Evolutionary conservation across 768 basidiomycete genomes (phyloP).

Genomic region (Mycena venus): DNA sequence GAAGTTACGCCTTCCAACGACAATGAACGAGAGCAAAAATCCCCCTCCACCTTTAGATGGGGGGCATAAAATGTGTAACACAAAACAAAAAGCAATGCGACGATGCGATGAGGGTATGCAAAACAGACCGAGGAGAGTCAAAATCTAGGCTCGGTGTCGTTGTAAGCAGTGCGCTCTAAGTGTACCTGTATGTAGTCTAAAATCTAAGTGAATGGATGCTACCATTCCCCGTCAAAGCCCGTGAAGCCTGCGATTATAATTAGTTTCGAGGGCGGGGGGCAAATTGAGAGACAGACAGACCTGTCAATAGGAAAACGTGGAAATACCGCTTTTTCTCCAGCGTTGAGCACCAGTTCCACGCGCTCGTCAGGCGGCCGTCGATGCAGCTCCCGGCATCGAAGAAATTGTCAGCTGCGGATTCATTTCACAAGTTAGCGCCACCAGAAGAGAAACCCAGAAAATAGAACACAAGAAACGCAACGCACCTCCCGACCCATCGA

Average conservation of each 20-base stretch:
- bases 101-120: background rate
- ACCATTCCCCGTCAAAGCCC: constrained; percentile 92
- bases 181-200: constrained; percentile 1
- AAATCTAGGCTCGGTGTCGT: constrained; percentile 2
- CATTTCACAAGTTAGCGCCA: background rate
- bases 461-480: background rate
- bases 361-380: constrained; percentile 88
- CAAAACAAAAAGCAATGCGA: background rate
- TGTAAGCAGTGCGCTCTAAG: background rate
- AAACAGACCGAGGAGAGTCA: background rate
- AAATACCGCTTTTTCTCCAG: constrained; percentile 92
- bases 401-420: constrained; percentile 79
- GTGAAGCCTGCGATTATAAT: constrained; percentile 69
- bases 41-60: background rate
- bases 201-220: constrained; percentile 20
- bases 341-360: constrained; percentile 92
- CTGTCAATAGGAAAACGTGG: constrained; percentile 81
- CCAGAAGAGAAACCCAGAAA: background rate
- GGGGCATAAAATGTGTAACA: background rate
- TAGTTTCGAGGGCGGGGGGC: background rate
- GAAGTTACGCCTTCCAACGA: background rate
- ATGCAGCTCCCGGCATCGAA: constrained; percentile 90
- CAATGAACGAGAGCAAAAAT: background rate
- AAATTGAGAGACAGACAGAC: constrained; percentile 53
- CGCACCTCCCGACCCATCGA: constrained; percentile 82